Evolutionary conservation across 2,329 filamentous ascomycete genomes (phyloP).

Genomic region (Cercospora zeae-maydis): DNA sequence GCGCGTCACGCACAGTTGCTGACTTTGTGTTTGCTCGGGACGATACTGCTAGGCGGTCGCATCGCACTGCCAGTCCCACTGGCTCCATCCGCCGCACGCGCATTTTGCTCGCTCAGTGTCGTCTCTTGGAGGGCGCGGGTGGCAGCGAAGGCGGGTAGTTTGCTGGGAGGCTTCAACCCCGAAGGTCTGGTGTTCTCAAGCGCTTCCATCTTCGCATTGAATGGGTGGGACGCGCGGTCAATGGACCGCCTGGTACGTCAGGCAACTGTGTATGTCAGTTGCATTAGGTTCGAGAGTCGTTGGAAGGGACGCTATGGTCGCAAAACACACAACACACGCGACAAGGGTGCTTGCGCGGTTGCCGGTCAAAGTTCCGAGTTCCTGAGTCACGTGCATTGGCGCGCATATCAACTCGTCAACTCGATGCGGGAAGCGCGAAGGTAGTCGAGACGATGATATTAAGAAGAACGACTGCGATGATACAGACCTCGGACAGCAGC

Average conservation of each 20-base stretch:
- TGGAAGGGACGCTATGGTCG: not conserved
- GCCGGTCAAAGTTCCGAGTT: not conserved
- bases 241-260: constrained; percentile 13
- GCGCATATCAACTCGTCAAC: no score
- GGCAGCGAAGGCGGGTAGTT: constrained; percentile 28
- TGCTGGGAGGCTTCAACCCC: constrained; percentile 33
- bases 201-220: constrained; percentile 30
- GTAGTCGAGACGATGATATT: no score
- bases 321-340: not conserved
- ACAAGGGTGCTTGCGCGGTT: no score
- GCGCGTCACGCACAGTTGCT: constrained; percentile 41
- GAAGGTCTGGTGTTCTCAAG: constrained; percentile 35
- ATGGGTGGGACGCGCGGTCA: constrained; percentile 7
- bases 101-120: constrained; percentile 45
- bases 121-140: constrained; percentile 30
- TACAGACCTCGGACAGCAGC: no score
- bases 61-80: constrained; percentile 2
- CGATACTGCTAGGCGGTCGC: constrained; percentile 17
- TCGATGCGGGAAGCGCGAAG: no score
- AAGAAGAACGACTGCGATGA: no score
- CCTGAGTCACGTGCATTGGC: no score
- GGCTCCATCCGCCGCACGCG: constrained; percentile 39
- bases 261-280: constrained; percentile 9
- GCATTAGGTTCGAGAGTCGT: not conserved
- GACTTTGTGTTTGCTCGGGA: constrained; percentile 49